These are phyloP conservation scores for Tarenaya hassleriana DNA, from an alignment of 345 rosid species.

Conservation along the genomic window DNA sequence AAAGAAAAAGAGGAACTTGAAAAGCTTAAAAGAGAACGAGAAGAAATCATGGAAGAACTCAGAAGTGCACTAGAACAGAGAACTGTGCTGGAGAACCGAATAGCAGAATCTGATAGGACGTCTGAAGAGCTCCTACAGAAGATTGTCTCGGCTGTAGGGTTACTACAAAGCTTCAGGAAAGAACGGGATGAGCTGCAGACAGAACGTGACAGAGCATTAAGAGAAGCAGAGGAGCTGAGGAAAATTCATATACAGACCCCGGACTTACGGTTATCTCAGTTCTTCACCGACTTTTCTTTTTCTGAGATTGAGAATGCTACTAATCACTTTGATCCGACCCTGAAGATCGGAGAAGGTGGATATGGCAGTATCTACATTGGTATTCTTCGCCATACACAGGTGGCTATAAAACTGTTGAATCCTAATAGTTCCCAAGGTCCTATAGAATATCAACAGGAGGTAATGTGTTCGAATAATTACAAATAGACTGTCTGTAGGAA, in stretches of 20 bases:
- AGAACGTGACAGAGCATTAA: conserved; percentile 72
- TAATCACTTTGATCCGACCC: conserved; percentile 47
- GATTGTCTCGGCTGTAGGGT: conserved; percentile 69
- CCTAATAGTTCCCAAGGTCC: conserved; percentile 74
- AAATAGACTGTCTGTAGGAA: conserved; percentile 1
- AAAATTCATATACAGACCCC: conserved; percentile 48
- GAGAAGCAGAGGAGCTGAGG: conserved; percentile 76
- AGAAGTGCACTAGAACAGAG: conserved; percentile 39
- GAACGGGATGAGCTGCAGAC: conserved; percentile 63
- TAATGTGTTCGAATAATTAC: conserved; percentile 27
- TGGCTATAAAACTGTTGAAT: conserved; percentile 67
- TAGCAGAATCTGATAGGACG: conserved; percentile 45
- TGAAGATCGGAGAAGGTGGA: conserved; percentile 90
- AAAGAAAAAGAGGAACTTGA: conserved; percentile 52
- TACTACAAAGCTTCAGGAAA: conserved; percentile 51
- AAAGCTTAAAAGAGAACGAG: conserved; percentile 41
- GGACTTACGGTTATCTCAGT: conserved; percentile 37
- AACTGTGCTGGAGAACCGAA: conserved; percentile 42
- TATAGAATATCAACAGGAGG: conserved; percentile 88
- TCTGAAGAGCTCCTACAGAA: conserved; percentile 63
- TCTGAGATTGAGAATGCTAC: conserved; percentile 75
- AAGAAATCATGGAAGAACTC: conserved; percentile 45
- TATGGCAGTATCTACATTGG: conserved; percentile 82
- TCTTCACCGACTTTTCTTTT: conserved; percentile 60
- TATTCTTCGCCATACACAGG: conserved; percentile 50